Base-by-base conservation (phyloP, 495 filamentous ascomycete species). In the Penicillium cosmopolitanum region DNA sequence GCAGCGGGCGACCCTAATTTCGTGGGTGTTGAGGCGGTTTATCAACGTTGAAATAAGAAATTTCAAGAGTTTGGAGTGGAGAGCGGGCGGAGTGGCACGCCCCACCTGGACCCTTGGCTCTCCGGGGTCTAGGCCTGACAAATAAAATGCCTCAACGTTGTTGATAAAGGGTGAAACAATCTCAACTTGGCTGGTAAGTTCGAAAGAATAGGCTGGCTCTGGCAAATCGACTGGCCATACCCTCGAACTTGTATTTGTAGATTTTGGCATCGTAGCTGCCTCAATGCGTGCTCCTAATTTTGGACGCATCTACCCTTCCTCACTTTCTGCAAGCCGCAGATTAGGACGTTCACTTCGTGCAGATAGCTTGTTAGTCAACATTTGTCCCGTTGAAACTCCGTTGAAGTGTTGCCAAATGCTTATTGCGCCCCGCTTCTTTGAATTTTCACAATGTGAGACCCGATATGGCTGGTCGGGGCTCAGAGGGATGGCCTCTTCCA, bases 1-100 rank as follows among this genome's bases (percentile, higher is more conserved):
- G 28, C 5, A 38, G 2, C 12, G 36, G 36, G 36, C 36, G 12
- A 2, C 4, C 36, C 0, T 3, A 12, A 1, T 38, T 38, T 38
- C 15, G 36, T 38, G 36, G 36, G 9, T 2, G 4, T 38, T 38
- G 36, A 38, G 36, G 36, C 36, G 0, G 36, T 38, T 38, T n/a
- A 38, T 38, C 36, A 38, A 38, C 36, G 36, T 38, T 38, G 36
- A 38, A 38, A 38, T 38, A 38, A 38, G 36, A 38, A 38, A 38
- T 38, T 38, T 38, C 11, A n/a, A 12, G 36, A 13, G 36, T 38
- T 38, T 0, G 36, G 11, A 5, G 36, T 5, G 12, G 11, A 38
- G 36, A 36, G 34, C 36, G 36, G 12, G 36, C n/a, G 36, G 36
- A 38, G 15, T 38, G 36, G 36, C 36, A 38, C 36, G 34, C 36